phyloP scores from a whole-genome alignment of 306 rosid species.

The Biancaea sappan region DNA sequence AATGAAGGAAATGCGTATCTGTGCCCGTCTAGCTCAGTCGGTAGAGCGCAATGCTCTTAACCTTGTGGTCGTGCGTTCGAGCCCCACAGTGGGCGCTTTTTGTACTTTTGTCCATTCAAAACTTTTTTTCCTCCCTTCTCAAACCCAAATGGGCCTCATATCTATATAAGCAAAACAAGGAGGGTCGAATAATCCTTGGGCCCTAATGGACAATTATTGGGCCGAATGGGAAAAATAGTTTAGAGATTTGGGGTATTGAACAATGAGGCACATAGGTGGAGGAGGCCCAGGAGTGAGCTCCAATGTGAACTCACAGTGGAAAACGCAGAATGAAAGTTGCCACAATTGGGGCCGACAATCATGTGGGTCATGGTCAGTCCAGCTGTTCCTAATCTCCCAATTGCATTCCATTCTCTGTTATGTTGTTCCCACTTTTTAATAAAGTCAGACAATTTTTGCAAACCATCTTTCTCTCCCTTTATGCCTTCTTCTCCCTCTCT shows the following conservation, averaged over 20 bases:
- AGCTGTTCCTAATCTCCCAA: conserved; percentile 29
- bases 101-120: too few relatives aligned
- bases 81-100: conserved; percentile 24
- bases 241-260: too few relatives aligned
- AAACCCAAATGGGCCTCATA: background rate
- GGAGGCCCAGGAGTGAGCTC: too few relatives aligned
- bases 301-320: background rate
- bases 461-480: conserved; percentile 45
- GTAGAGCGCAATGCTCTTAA: conserved; percentile 31
- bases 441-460: conserved; percentile 37
- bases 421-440: conserved; percentile 35
- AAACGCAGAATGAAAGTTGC: background rate
- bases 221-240: too few relatives aligned
- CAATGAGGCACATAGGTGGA: too few relatives aligned
- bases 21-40: conserved; percentile 26
- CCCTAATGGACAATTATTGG: too few relatives aligned
- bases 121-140: too few relatives aligned
- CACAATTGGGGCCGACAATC: conserved; percentile 33
- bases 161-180: too few relatives aligned
- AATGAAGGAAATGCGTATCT: too few relatives aligned
- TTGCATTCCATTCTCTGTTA: background rate
- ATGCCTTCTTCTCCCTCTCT: conserved; percentile 10
- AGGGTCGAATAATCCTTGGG: too few relatives aligned
- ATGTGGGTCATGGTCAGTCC: conserved; percentile 30
- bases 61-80: conserved; percentile 29